Evolutionary conservation across 2,329 filamentous ascomycete species (phyloP).

Genomic region (Lachnellula cervina): DNA sequence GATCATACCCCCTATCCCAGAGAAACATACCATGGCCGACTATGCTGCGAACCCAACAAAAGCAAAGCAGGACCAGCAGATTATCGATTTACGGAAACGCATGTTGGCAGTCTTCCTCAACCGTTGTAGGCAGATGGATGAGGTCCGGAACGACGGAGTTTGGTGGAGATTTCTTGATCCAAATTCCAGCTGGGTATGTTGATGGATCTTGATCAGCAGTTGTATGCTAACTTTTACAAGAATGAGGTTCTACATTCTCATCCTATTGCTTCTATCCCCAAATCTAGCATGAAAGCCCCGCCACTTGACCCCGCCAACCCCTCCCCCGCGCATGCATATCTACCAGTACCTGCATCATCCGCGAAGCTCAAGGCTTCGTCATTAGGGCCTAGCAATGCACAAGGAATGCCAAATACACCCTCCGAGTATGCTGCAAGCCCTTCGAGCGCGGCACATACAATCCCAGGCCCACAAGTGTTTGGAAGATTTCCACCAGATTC

Average conservation of each 20-base stretch:
- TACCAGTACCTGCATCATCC: slow-evolving; percentile 79
- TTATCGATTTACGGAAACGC: slow-evolving; percentile 92
- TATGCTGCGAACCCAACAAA: slow-evolving; percentile 97
- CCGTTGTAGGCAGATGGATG: slow-evolving; percentile 86
- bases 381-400: slow-evolving; percentile 37
- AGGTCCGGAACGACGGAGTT: slow-evolving; percentile 86
- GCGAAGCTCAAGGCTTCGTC: slow-evolving; percentile 67
- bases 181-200: slow-evolving; percentile 90
- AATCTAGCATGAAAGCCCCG: slow-evolving; percentile 91
- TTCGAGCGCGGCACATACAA: slow-evolving; percentile 51
- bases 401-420: slow-evolving; percentile 51
- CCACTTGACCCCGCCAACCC: slow-evolving; percentile 93
- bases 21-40: slow-evolving; percentile 98
- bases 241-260: slow-evolving; percentile 93
- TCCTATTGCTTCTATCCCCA: slow-evolving; percentile 85
- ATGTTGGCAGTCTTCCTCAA: slow-evolving; percentile 97
- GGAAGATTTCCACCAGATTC: slow-evolving; percentile 78
- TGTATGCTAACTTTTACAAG: slow-evolving; percentile 43
- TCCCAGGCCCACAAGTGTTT: slow-evolving; percentile 58
- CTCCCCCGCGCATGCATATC: slow-evolving; percentile 75
- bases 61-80: slow-evolving; percentile 94
- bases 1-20: slow-evolving; percentile 92
- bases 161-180: slow-evolving; percentile 98
- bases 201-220: background rate
- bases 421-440: slow-evolving; percentile 43